These are phyloP conservation scores for Suhomyces sp. DNA, from an alignment of 805 yeast genomes.

Conservation along the genomic window DNA sequence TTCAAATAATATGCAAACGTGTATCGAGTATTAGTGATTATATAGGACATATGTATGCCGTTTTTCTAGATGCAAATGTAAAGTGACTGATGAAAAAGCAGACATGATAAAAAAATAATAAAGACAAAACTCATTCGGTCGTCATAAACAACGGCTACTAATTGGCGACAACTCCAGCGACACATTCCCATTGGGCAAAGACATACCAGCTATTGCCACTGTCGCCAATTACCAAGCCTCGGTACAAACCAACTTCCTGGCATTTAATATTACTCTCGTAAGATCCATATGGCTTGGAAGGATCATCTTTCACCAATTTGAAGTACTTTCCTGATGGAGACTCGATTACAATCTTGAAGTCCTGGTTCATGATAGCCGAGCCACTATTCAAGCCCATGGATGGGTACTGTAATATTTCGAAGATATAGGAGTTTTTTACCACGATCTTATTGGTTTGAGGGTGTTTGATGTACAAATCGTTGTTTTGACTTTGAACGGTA, in stretches of 20 bases:
- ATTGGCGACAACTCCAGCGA: constrained; percentile 15
- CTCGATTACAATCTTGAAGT: constrained; percentile 64
- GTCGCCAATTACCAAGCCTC: constrained; percentile 77
- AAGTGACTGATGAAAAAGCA: not conserved
- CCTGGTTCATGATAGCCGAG: constrained; percentile 34
- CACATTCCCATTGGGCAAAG: constrained; percentile 86
- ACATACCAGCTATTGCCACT: constrained; percentile 79
- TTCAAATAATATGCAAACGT: not conserved
- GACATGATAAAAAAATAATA: not conserved
- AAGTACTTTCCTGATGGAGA: constrained; percentile 81
- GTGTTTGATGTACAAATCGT: constrained; percentile 77
- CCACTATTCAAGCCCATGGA: constrained; percentile 44
- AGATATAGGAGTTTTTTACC: constrained; percentile 57
- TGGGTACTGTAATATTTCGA: constrained; percentile 62
- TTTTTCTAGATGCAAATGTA: not conserved
- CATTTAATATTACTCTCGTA: constrained; percentile 63
- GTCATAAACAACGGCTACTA: not conserved
- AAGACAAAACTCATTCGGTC: not conserved
- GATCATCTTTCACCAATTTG: constrained; percentile 52
- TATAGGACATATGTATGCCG: not conserved
- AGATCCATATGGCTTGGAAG: constrained; percentile 45
- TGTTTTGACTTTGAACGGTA: constrained; percentile 61
- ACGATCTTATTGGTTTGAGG: constrained; percentile 74
- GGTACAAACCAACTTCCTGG: constrained; percentile 76
- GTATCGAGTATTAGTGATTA: not conserved